Base-by-base conservation (phyloP, 208 protist genomes). In the Trypanosoma grayi region DNA sequence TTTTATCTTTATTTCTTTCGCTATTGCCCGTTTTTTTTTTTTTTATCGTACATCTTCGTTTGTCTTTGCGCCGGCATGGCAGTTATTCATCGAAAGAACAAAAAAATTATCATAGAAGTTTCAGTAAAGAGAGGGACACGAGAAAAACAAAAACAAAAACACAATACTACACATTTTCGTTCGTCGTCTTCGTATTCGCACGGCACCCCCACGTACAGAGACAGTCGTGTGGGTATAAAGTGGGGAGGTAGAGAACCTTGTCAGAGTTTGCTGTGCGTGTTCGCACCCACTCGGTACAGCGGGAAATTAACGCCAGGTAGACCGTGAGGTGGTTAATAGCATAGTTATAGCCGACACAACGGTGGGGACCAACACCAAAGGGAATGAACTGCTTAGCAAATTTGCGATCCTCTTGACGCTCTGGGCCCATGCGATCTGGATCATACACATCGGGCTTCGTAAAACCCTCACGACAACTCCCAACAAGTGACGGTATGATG, bases 251-350 rank as follows among this genome's bases (percentile, higher is more conserved):
- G 20, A 95, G 55, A 34, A 98, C 82, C 73, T 95, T 83, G 73
- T 97, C 90, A 31, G 91, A 94, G 63, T 87, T 75, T 18, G 79
- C 72, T 1, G 92, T 97, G 60, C 75, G 83, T 30, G 58, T 81
- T 55, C 90, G 90, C 40, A 80, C 75, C 88, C 88, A 95, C 53
- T 94, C 73, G 5, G 63, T 27, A 45, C 77, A 56, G 70, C 87
- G 83, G 5, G 90, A 56, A 37, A 92, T 68, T 46, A 92, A 70
- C 1, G 86, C 88, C 13, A 96, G 57, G 76, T 89, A 97, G 22
- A 92, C 78, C 53, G 83, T 94, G 25, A 98, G 74, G 74, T 98
- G 94, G 66, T 96, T 96, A 59, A 97, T 96, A 53, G 91, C 93
- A 58, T 97, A 96, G 79, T 98, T 93, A 70, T 90, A 90, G 24